phyloP scores from a whole-genome alignment of 495 filamentous ascomycete species.

The Thermothielavioides terrestris region DNA sequence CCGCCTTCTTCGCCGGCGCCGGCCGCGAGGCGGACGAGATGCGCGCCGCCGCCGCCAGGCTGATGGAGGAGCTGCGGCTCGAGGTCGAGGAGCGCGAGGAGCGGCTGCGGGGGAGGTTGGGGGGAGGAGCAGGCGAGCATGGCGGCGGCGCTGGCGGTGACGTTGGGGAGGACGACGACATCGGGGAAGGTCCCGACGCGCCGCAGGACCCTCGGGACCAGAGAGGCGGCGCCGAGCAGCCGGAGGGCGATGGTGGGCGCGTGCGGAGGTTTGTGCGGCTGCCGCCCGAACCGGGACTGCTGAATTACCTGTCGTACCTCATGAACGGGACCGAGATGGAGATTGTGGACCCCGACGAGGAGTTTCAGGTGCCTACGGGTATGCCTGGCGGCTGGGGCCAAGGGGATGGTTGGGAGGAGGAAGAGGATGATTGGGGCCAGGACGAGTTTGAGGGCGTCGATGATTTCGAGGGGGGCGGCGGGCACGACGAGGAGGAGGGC shows the following conservation, averaged over 20 bases:
- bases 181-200: background rate
- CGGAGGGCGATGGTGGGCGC: background rate
- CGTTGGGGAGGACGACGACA: background rate
- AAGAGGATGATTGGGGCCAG: background rate
- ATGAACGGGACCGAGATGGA: background rate
- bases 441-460: slow-evolving; percentile 13
- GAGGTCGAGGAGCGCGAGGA: background rate
- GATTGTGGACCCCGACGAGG: background rate
- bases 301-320: background rate
- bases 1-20: background rate
- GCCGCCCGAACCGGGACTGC: background rate
- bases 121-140: background rate
- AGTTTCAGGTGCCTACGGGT: background rate
- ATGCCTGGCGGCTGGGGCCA: slow-evolving; percentile 4
- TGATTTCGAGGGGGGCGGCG: slow-evolving; percentile 7
- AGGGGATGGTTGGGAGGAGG: slow-evolving; percentile 5
- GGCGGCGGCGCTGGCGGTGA: background rate
- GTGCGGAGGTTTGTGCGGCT: background rate
- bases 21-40: background rate
- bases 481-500: background rate
- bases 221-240: too few species aligned
- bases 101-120: background rate
- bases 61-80: background rate
- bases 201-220: too few species aligned
- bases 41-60: background rate